Conservation (phyloP, 441 rosid genomes). For the Biscutella laevigata region DNA sequence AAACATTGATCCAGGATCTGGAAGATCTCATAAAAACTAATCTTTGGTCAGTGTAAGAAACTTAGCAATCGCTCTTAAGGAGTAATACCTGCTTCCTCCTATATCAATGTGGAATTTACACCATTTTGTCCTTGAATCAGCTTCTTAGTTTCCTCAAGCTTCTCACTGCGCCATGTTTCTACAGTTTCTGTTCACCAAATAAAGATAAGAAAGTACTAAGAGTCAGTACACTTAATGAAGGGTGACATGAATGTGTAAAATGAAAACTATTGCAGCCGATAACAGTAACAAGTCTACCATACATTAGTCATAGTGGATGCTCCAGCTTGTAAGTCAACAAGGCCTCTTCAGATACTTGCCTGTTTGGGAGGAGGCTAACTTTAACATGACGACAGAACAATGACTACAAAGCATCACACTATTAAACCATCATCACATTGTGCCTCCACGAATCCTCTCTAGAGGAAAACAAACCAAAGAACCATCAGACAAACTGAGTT, state of each 20-base stretch:
- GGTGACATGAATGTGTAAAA: slow-evolving; percentile 1
- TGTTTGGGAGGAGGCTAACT: slow-evolving; percentile 84
- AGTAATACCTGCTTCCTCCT: slow-evolving; percentile 71
- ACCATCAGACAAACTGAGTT: background rate
- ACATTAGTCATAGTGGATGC: slow-evolving; percentile 34
- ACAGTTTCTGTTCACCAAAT: slow-evolving; percentile 54
- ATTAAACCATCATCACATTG: slow-evolving; percentile 83
- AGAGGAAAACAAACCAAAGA: background rate
- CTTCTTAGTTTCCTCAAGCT: slow-evolving; percentile 53
- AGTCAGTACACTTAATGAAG: background rate
- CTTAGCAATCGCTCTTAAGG: slow-evolving; percentile 3
- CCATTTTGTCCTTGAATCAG: slow-evolving; percentile 35
- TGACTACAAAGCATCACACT: slow-evolving; percentile 87
- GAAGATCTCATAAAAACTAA: slow-evolving; percentile 8
- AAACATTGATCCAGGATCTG: slow-evolving; percentile 7
- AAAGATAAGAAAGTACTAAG: slow-evolving; percentile 10
- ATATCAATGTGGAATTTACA: slow-evolving; percentile 39
- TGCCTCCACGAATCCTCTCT: slow-evolving; percentile 94
- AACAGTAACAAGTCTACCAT: background rate
- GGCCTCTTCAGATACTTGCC: slow-evolving; percentile 85
- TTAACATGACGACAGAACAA: slow-evolving; percentile 82
- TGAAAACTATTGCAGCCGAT: background rate
- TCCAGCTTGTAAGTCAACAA: slow-evolving; percentile 82
- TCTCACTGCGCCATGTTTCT: slow-evolving; percentile 88
- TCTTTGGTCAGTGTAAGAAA: background rate